Evolutionary conservation across 2,329 filamentous ascomycete genomes (phyloP), one percentile per base, ranked within the genome.

Genomic region (Phialemoniopsis sp.): DNA sequence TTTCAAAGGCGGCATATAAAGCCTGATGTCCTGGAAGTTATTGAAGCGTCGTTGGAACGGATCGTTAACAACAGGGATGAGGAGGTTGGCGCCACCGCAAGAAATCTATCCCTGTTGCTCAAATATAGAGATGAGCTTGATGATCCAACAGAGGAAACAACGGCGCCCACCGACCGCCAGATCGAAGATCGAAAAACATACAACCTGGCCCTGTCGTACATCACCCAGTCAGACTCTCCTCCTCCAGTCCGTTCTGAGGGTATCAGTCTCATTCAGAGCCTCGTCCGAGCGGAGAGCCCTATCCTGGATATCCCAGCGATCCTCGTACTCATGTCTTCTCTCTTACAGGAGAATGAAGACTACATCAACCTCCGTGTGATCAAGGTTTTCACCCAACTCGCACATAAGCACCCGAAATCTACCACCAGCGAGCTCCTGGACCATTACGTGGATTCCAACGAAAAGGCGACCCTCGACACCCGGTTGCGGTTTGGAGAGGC

Each of bases 341-440:
- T 87, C 1, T 64, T 88, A 2, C 71, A 74, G 43, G 82, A 86
- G 36, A 66, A 72, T 6, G 85, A 89, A 40, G 82, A 86, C 40
- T 89, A 83, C 53, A 80, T 88, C 44, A 84, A 85, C 50, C 65
- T 84, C 3, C 73, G 78, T n/a, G 76, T 80, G 13, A 77, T 89
- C 44, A 79, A 78, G 45, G 70, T 82, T 2, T 78, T 87, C 42
- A 73, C 76, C 1, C 73, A 78, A 17, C 59, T 89, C 10, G 75
- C 82, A 0, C 62, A 70, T 45, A 71, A 67, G 40, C 82, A 87
- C 37, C 80, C 83, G 0, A 75, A 71, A 32, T 74, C 82, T 1
- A 80, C 81, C 0, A 64, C 76, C 4, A 70, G 67, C 16, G 82
- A 87, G 48, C 62, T 89, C 0, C 61, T 84, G 0, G 82, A 87